Conservation (phyloP, 2,329 filamentous ascomycete genomes). For the Diaporthe eres region DNA sequence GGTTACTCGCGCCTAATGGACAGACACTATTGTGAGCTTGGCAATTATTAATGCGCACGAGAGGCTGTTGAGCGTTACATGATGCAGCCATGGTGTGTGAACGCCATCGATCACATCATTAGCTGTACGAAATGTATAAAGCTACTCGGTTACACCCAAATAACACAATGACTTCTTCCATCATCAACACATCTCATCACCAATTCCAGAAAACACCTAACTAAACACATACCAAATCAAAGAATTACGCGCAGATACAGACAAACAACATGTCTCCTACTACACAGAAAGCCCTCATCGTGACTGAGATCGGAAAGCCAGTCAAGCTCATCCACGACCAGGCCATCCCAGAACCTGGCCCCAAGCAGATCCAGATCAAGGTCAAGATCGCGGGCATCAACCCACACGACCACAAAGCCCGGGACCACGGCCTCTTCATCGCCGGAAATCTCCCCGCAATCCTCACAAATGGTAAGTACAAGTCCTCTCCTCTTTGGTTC, state of each 20-base stretch:
- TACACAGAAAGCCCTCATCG: constrained; percentile 47
- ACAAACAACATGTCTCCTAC: constrained; percentile 9
- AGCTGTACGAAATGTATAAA: constrained; percentile 8
- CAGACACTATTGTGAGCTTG: neutral
- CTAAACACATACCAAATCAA: neutral
- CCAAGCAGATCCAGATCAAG: constrained; percentile 54
- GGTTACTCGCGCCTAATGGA: neutral
- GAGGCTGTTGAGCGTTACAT: neutral
- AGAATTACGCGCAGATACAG: neutral
- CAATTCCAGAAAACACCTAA: neutral
- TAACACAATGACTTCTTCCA: neutral
- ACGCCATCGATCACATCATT: constrained; percentile 8
- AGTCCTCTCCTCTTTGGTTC: too few species aligned
- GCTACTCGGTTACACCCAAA: neutral
- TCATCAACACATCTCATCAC: neutral
- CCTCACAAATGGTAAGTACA: constrained; percentile 45
- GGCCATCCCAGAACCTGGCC: constrained; percentile 49
- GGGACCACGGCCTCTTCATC: constrained; percentile 55
- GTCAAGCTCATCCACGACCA: constrained; percentile 43
- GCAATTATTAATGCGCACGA: constrained; percentile 8
- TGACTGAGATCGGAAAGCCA: constrained; percentile 47
- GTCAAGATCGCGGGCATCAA: constrained; percentile 54
- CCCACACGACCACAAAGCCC: constrained; percentile 55
- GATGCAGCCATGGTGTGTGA: neutral
- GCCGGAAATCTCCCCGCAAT: constrained; percentile 50